Conservation (phyloP, 2,329 filamentous ascomycete species). For the Arthroderma uncinatum region DNA sequence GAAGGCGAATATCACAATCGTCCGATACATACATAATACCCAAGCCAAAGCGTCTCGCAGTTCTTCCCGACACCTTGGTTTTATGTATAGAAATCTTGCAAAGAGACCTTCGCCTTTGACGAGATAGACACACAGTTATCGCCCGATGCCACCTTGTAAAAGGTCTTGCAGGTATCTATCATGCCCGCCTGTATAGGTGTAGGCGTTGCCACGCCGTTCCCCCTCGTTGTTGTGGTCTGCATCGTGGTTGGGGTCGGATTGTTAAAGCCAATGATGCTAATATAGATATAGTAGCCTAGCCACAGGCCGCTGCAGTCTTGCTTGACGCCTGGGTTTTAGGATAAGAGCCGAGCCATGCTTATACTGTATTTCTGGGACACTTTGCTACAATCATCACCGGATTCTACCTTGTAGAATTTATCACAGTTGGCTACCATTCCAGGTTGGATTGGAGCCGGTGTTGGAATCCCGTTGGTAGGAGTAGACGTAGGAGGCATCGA, state of each 20-base stretch:
- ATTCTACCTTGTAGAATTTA: background rate
- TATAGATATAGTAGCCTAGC: too few species aligned
- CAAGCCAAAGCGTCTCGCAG: constrained; percentile 11
- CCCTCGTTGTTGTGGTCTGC: too few species aligned
- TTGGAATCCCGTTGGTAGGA: background rate
- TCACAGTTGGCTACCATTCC: background rate
- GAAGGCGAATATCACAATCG: too few species aligned
- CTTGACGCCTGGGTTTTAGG: background rate
- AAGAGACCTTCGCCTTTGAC: background rate
- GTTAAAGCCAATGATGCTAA: too few species aligned
- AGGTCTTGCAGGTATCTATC: background rate
- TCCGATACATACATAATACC: constrained; percentile 12
- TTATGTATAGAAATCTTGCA: constrained; percentile 9
- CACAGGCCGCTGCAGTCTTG: background rate
- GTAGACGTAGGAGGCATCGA: too few species aligned
- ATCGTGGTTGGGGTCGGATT: too few species aligned
- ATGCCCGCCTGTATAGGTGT: too few species aligned
- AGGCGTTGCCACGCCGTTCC: too few species aligned
- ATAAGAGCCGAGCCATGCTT: background rate
- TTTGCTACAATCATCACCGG: background rate
- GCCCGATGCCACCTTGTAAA: background rate
- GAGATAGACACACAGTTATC: constrained; percentile 5
- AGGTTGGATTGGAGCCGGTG: background rate
- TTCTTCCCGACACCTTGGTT: constrained; percentile 8
- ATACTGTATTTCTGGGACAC: background rate